Conservation (phyloP, 2,329 filamentous ascomycete species). For the Penicillium thymicola region DNA sequence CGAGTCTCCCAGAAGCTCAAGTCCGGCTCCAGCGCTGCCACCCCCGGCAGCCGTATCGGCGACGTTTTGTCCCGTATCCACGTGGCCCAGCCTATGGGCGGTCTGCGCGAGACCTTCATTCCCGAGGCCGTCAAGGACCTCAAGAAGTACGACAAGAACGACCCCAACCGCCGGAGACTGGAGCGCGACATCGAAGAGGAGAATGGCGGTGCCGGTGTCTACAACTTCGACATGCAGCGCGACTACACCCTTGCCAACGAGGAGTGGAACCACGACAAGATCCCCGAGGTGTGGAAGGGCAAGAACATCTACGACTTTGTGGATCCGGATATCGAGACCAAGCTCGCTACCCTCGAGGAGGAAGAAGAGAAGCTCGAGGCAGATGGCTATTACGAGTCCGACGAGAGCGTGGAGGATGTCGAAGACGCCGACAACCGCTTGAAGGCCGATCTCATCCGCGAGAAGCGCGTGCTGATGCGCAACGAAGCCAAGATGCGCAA, state of each 20-base stretch:
- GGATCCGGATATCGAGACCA: constrained; percentile 92
- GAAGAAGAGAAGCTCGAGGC: constrained; percentile 91
- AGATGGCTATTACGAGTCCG: constrained; percentile 90
- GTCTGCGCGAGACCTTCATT: constrained; percentile 78
- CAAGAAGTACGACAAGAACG: constrained; percentile 86
- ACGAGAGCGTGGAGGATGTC: constrained; percentile 76
- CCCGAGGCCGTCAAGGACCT: constrained; percentile 76
- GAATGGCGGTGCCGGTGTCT: constrained; percentile 92
- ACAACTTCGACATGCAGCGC: constrained; percentile 86
- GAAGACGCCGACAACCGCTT: constrained; percentile 82
- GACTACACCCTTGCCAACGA: constrained; percentile 84
- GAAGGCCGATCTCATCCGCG: constrained; percentile 92
- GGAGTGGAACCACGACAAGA: constrained; percentile 94
- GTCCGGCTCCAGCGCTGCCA: constrained; percentile 71
- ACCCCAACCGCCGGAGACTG: constrained; percentile 75
- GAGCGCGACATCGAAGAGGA: constrained; percentile 87
- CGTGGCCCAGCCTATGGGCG: constrained; percentile 88
- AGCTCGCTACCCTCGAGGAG: constrained; percentile 85
- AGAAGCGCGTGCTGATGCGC: constrained; percentile 87
- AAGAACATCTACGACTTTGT: constrained; percentile 98
- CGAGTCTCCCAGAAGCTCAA: constrained; percentile 95
- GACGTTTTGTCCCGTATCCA: constrained; percentile 94
- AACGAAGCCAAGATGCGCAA: constrained; percentile 96
- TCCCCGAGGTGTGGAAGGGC: constrained; percentile 90
- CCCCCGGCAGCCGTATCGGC: constrained; percentile 74